Conservation (phyloP, 1,139 yeast species). For the Debaryomycetaceae sp. region DNA sequence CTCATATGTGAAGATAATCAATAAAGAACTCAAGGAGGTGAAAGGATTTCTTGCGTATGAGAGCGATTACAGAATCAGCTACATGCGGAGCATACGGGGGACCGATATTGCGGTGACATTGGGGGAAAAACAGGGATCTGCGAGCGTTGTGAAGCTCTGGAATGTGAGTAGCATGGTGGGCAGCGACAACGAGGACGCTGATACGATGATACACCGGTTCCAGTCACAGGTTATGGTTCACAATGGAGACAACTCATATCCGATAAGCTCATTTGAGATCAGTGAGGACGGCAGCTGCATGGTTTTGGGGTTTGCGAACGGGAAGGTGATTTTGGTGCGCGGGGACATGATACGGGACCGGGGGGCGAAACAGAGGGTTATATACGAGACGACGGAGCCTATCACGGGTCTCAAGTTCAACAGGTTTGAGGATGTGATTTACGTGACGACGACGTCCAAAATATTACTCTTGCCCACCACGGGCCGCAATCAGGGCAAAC, state of each 20-base stretch:
- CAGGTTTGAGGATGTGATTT: conserved; percentile 45
- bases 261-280: conserved; percentile 64
- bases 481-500: conserved; percentile 72
- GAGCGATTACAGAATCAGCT: conserved; percentile 59
- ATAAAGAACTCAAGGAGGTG: conserved; percentile 42
- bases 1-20: conserved; percentile 59
- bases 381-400: conserved; percentile 73
- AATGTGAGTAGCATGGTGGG: conserved; percentile 49
- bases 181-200: conserved; percentile 28
- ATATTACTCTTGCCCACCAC: conserved; percentile 73
- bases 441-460: conserved; percentile 67
- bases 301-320: conserved; percentile 86
- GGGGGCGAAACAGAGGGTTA: conserved; percentile 82
- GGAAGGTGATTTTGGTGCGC: conserved; percentile 73
- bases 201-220: conserved; percentile 30
- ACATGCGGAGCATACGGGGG: conserved; percentile 45
- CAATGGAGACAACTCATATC: conserved; percentile 65
- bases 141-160: conserved; percentile 71
- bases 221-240: conserved; percentile 31
- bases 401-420: conserved; percentile 70
- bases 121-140: conserved; percentile 71
- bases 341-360: conserved; percentile 89
- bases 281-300: conserved; percentile 59
- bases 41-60: conserved; percentile 63
- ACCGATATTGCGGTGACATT: conserved; percentile 60